Evolutionary conservation across 2,329 filamentous ascomycete genomes (phyloP), one percentile per base, ranked within the genome.

Genomic region (Epichloe glyceriae): DNA sequence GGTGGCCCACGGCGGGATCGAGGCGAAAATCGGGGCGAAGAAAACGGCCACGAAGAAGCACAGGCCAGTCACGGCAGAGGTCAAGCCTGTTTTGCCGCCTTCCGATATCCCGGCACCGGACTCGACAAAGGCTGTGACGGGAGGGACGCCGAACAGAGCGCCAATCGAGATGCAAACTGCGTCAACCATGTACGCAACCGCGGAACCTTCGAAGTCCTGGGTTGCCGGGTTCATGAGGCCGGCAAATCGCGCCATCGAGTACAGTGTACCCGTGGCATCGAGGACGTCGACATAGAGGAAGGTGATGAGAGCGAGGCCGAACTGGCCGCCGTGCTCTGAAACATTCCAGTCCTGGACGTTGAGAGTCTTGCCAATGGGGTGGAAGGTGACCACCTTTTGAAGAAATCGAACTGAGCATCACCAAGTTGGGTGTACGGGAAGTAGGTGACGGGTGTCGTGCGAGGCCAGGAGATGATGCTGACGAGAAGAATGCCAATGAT

Each of bases 271-370:
- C 0, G 88, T 95, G 57, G 81, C 83, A 66, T 94, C 88, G 43
- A 95, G 79, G 54, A 95, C 91, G 61, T 95, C 88, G 56, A 94
- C 88, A 61, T 95, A 94, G 20, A 94, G 74, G 70, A 95, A 94
- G 2, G 88, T 94, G 65, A 94, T 83, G 56, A 94, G 80, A 0
- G 88, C 88, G 47, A 93, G 74, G 30, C 84, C 86, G 61, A 94
- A 94, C 61, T 93, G 83, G 3, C 80, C 80, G 11, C 84, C 82
- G 52, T 88, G 81, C 4, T 73, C 73, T 7, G 74, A 69, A 22
- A 94, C 72, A 58, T 85, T 71, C 83, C 86, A 95, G 52, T 88
- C 71, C 62, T 88, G 85, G 1, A 83, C 87, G 35, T 74, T 76
- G 14, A 94, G 74, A 4, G 79, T 82, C 46, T 78, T 75, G 54